Evolutionary conservation across 495 filamentous ascomycete genomes (phyloP), one percentile per base, ranked within the genome.

Genomic region (Aspergillus carlsbadensis): DNA sequence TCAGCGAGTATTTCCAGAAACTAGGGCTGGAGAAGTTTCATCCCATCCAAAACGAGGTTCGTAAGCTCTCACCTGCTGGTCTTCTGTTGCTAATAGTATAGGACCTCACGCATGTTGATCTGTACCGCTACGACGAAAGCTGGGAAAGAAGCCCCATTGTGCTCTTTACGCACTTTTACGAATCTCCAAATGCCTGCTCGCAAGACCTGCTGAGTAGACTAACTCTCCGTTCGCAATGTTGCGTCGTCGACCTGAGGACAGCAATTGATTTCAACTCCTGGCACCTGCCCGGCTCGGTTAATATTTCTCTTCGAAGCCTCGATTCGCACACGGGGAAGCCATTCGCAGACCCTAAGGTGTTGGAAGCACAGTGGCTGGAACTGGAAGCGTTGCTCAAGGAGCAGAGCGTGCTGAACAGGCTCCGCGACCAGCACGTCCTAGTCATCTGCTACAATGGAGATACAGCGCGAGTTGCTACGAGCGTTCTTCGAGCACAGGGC

Each of bases 1-100:
- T 87, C 36, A 68, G 72, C 18, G 76, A 80, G 60, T 87, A 87
- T 56, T 86, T 84, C 54, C 63, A 79, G 40, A 84, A 82, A 58
- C 64, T 86, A 13, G 73, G 69, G 8, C 50, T 69, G 0, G 70
- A 72, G 10, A 64, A 80, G 52, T 85, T 87, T 58, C 81, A 75
- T 17, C 68, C 75, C 1, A 85, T 84, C 18, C 66, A 66, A n/a
- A 86, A 86, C 52, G 68, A 82, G 71, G 81, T 82, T 15, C 1
- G 31, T 10, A 5, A 8, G 3, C 34, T n/a, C 31, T 29, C 21
- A n/a, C 14, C 35, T 13, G 5, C 44, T 42, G 18, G 50, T 45
- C 65, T 39, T 68, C 46, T 42, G 2, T 39, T 21, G 15, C n/a
- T 29, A 26, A 36, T 52, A 24, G 40, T 22, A 40, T 43, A 82